Evolutionary conservation across 306 rosid species (phyloP).

Genomic region (Abrus precatorius): DNA sequence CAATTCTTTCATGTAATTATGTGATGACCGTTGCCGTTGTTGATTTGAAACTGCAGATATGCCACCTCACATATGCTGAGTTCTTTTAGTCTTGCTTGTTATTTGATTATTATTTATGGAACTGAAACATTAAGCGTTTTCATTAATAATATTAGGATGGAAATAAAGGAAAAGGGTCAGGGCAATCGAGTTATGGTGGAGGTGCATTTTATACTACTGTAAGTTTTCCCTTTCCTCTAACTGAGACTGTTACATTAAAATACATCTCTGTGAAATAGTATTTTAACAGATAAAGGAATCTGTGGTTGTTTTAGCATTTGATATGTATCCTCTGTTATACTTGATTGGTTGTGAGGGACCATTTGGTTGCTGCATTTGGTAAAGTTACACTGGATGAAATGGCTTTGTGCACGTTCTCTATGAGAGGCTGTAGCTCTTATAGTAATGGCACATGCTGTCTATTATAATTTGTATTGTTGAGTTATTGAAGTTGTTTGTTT

Average conservation of each 20-base stretch:
- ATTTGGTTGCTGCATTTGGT: constrained; percentile 7
- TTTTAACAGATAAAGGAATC: constrained; percentile 36
- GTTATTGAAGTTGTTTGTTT: constrained; percentile 14
- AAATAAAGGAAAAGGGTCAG: constrained; percentile 62
- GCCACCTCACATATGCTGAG: constrained; percentile 8
- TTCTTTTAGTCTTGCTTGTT: constrained; percentile 3
- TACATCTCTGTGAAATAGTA: neutral
- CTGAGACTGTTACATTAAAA: constrained; percentile 13
- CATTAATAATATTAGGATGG: constrained; percentile 53
- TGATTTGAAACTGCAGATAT: constrained; percentile 40
- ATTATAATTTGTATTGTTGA: neutral
- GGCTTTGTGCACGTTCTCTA: neutral
- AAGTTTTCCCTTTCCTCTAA: constrained; percentile 55
- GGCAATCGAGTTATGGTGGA: constrained; percentile 67
- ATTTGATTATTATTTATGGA: constrained; percentile 11
- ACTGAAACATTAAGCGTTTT: constrained; percentile 20
- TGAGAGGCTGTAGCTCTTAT: constrained; percentile 13
- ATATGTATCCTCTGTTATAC: constrained; percentile 32
- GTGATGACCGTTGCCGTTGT: neutral
- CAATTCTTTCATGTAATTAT: neutral
- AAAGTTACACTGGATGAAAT: constrained; percentile 29
- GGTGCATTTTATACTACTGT: constrained; percentile 75
- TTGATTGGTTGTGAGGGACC: constrained; percentile 27
- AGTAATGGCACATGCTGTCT: constrained; percentile 29
- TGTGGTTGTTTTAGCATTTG: constrained; percentile 7